phyloP scores from a whole-genome alignment of 192 early-diverging fungal genomes.

The Dimargaris cristalligena region DNA sequence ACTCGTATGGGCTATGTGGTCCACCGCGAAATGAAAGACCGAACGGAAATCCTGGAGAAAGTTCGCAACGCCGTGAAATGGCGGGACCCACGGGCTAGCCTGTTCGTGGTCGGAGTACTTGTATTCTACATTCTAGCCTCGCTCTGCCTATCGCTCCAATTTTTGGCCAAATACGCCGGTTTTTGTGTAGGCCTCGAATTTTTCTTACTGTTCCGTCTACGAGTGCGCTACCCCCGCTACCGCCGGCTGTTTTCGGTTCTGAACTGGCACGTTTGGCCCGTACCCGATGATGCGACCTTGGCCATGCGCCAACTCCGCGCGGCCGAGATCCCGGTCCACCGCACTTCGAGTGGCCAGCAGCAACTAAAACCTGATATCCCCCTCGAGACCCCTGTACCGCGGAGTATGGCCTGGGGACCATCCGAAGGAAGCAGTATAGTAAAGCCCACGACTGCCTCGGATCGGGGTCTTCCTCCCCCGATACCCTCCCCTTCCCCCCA shows the following conservation, averaged over 20 bases:
- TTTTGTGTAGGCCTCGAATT: slow-evolving; percentile 25
- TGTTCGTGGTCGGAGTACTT: slow-evolving; percentile 17
- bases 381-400: too few relatives aligned
- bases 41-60: slow-evolving; percentile 9
- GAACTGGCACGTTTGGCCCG: slow-evolving; percentile 30
- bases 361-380: too few relatives aligned
- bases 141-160: slow-evolving; percentile 14
- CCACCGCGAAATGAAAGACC: slow-evolving; percentile 8
- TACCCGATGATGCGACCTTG: slow-evolving; percentile 31
- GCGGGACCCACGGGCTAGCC: slow-evolving; percentile 9
- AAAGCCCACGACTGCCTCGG: too few relatives aligned
- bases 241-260: slow-evolving; percentile 27
- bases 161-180: slow-evolving; percentile 15
- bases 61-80: slow-evolving; percentile 9
- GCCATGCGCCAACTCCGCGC: slow-evolving; percentile 24
- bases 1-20: slow-evolving; percentile 7
- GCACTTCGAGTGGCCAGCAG: too few relatives aligned
- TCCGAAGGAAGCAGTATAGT: too few relatives aligned
- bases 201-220: slow-evolving; percentile 26
- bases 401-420: too few relatives aligned
- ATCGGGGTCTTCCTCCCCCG: too few relatives aligned
- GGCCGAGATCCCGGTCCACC: background rate
- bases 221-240: slow-evolving; percentile 28
- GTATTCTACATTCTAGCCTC: slow-evolving; percentile 14
- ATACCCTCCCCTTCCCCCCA: too few relatives aligned